These are phyloP conservation scores for Tricholomella constricta DNA, from an alignment of 768 basidiomycete species.

Conservation along the genomic window DNA sequence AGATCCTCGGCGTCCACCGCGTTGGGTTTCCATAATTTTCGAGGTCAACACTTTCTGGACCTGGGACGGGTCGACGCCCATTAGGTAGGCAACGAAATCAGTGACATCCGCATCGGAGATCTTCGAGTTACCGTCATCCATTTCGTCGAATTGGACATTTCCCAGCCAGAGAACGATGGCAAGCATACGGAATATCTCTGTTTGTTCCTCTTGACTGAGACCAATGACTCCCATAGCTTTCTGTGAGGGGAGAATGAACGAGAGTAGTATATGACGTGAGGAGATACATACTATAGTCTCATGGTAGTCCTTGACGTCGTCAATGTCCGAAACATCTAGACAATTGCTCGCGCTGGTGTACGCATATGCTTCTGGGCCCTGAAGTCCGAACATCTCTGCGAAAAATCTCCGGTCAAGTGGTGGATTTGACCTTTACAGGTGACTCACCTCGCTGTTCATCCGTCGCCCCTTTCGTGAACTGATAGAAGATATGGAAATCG, in stretches of 20 bases:
- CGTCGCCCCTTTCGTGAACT: slow-evolving; percentile 95
- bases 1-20: slow-evolving; percentile 90
- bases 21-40: slow-evolving; percentile 88
- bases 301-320: slow-evolving; percentile 83
- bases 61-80: slow-evolving; percentile 79
- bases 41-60: slow-evolving; percentile 88
- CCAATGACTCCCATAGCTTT: slow-evolving; percentile 95
- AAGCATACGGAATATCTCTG: slow-evolving; percentile 91
- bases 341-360: slow-evolving; percentile 94
- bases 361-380: slow-evolving; percentile 93
- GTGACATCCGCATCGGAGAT: slow-evolving; percentile 86
- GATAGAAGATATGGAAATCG: slow-evolving; percentile 99
- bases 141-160: slow-evolving; percentile 88
- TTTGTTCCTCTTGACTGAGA: slow-evolving; percentile 81
- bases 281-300: slow-evolving; percentile 76
- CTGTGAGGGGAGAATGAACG: slow-evolving; percentile 37
- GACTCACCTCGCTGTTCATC: slow-evolving; percentile 81
- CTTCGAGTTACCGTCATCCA: slow-evolving; percentile 84
- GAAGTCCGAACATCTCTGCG: slow-evolving; percentile 89
- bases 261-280: not conserved
- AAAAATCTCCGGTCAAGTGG: slow-evolving; percentile 15
- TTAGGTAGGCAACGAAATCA: slow-evolving; percentile 92
- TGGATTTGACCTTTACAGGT: not conserved
- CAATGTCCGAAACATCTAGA: slow-evolving; percentile 86
- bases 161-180: slow-evolving; percentile 94